phyloP scores from a whole-genome alignment of 768 basidiomycete species.

The Boletus patriciae region DNA sequence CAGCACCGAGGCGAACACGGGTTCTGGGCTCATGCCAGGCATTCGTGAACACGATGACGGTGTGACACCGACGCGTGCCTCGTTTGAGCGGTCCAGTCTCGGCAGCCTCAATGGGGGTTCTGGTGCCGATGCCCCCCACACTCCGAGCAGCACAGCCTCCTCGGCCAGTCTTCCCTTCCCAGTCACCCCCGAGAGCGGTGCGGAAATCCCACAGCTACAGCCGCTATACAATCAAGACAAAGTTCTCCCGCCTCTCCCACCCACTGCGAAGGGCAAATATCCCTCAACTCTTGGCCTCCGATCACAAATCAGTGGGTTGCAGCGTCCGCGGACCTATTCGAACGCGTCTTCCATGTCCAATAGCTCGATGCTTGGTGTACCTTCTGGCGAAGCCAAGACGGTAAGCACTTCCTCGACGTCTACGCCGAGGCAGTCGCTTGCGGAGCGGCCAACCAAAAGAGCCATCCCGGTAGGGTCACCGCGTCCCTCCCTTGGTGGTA shows the following conservation, averaged over 20 bases:
- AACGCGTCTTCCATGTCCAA: slow-evolving; percentile 30
- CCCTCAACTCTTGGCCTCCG: slow-evolving; percentile 19
- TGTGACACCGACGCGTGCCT: slow-evolving; percentile 30
- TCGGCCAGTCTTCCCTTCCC: slow-evolving; percentile 33
- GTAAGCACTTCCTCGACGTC: slow-evolving; percentile 11
- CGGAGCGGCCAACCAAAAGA: slow-evolving; percentile 7
- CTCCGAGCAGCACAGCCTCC: slow-evolving; percentile 33
- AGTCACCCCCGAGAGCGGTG: slow-evolving; percentile 26
- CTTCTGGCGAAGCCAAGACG: slow-evolving; percentile 6
- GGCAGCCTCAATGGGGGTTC: slow-evolving; percentile 24
- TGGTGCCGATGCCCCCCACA: slow-evolving; percentile 21
- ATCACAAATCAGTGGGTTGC: slow-evolving; percentile 8
- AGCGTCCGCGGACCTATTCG: slow-evolving; percentile 37
- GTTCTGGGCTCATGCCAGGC: slow-evolving; percentile 24
- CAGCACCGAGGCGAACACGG: slow-evolving; percentile 1
- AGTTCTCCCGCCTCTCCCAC: slow-evolving; percentile 34
- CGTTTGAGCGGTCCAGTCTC: slow-evolving; percentile 27
- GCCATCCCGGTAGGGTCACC: slow-evolving; percentile 8
- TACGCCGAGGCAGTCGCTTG: slow-evolving; percentile 13
- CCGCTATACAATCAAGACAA: slow-evolving; percentile 28
- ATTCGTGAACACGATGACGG: slow-evolving; percentile 33
- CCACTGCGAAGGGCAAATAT: slow-evolving; percentile 15
- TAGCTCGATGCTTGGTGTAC: slow-evolving; percentile 14
- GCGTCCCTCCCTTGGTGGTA: slow-evolving; percentile 20
- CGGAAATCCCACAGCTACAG: slow-evolving; percentile 13